Base-by-base conservation (phyloP, 2,329 filamentous ascomycete species). In the Rhinocladiella similis region DNA sequence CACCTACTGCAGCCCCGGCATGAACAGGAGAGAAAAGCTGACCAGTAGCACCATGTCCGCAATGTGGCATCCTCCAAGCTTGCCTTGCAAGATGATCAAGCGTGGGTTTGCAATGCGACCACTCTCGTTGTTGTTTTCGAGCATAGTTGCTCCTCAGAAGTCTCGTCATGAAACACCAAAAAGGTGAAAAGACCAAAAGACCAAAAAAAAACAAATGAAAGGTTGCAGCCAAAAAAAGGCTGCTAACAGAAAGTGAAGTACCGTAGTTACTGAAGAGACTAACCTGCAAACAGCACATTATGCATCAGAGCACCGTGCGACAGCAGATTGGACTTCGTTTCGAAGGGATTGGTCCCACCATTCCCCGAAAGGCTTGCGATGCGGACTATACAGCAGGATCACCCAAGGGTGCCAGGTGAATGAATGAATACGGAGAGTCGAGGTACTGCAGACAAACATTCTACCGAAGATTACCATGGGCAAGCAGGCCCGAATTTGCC, bases 241-340 rank as follows among this genome's bases (percentile, higher is more conserved):
- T 55, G 52, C 47, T 33, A 47, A 48, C 50, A 27, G 38, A 51
- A 45, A 58, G 39, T 53, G 59, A 57, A 55, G 53, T 61, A 47
- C 41, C 47, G 50, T 45, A 56, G 51, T 33, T 45, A 48, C 13
- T 48, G 25, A 61, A 36, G 49, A 54, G 50, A 62, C 56, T 57
- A 59, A 62, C 53, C 53, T 42, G 54, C 47, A 51, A 29, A 54
- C 52, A 57, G 50, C 56, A 59, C 59, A 57, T 54, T 36, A 27
- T 50, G 59, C 59, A 62, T 62, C 59, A 62, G 59, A 62, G 59
- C 59, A 55, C 53, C 55, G 56, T 62, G 57, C 48, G 27, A 38
- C 46, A 48, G 53, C 54, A 50, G 51, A 54, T 22, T 47, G 50
- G 56, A 47, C 33, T 52, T 41, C 6, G 33, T 45, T 39, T 50